Evolutionary conservation across 139 green algal species (phyloP), one percentile per base, ranked within the genome.

Genomic region (Coelastrella sp.): DNA sequence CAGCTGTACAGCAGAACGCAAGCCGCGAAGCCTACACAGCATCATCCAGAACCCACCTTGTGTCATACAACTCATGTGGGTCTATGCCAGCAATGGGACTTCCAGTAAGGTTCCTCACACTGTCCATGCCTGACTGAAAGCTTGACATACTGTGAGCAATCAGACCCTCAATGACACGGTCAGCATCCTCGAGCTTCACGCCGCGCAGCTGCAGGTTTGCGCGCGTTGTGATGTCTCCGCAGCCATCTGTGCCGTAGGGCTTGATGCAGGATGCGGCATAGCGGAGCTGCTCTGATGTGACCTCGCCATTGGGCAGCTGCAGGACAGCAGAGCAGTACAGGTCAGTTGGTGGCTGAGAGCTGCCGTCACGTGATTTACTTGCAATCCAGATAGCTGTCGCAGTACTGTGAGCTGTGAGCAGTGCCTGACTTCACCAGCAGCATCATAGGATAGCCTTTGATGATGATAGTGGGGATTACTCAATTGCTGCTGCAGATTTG

Each of bases 211-310:
- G 88, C 79, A 99, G 96, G 94, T 98, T 99, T 86, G 98, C 97
- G 20, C 98, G 95, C 2, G 98, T 99, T 68, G 98, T 99, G 95
- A 99, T 98, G 94, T 99, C 98, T 2, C 89, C 97, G 90, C 96
- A 99, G 61, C 98, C 98, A 23, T 98, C 95, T 3, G 88, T 93
- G 66, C 98, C 97, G 73, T 98, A 99, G 58, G 92, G 94, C 17
- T 83, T 78, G 64, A 99, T 97, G 78, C 91, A 88, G 47, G 93
- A 86, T 13, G 88, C 95, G 57, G 98, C 90, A 83, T 92, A 95
- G 80, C 96, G 92, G 73, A 98, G 92, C 95, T 99, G 98, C 47
- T 91, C 86, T 0, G 94, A 86, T 11, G 90, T 98, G 16, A 98
- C 89, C 91, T 99, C 95, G 20, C 98, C 98, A 80, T 98, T 98